Evolutionary conservation across 2,329 filamentous ascomycete genomes (phyloP).

Genomic region (Scedosporium dehoogii): DNA sequence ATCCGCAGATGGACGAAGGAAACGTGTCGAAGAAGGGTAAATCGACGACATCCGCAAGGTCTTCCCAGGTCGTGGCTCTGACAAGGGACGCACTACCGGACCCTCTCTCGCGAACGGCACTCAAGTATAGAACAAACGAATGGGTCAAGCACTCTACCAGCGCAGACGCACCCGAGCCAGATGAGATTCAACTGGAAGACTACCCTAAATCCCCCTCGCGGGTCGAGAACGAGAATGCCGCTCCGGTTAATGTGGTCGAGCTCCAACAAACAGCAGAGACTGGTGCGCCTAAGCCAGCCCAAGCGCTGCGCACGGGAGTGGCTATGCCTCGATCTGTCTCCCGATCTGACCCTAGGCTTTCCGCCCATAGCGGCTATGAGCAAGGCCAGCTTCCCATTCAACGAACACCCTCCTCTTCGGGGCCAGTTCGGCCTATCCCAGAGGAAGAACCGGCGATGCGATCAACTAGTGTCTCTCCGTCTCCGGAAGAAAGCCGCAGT

Average conservation of each 20-base stretch:
- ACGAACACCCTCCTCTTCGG: neutral
- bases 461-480: neutral
- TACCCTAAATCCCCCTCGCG: constrained; percentile 16
- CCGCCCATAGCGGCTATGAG: neutral
- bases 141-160: constrained; percentile 84
- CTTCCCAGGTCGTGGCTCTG: constrained; percentile 36
- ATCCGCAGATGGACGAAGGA: constrained; percentile 3
- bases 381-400: neutral
- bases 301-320: neutral
- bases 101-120: constrained; percentile 65
- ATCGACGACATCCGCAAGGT: constrained; percentile 29
- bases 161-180: constrained; percentile 62
- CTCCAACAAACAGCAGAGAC: constrained; percentile 53
- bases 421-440: constrained; percentile 26
- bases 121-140: constrained; percentile 85
- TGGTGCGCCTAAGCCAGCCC: constrained; percentile 30
- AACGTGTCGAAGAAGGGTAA: constrained; percentile 21
- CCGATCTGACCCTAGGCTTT: too few species aligned
- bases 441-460: constrained; percentile 30
- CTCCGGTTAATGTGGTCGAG: constrained; percentile 53
- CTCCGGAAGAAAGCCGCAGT: neutral
- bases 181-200: constrained; percentile 45
- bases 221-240: constrained; percentile 35
- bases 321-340: too few species aligned
- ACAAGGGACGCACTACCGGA: constrained; percentile 55